Percentiles rank a stretch among this genome's conserved stretches.
Conservation (phyloP, 495 filamentous ascomycete genomes). For the Glutinoglossum americanum region DNA sequence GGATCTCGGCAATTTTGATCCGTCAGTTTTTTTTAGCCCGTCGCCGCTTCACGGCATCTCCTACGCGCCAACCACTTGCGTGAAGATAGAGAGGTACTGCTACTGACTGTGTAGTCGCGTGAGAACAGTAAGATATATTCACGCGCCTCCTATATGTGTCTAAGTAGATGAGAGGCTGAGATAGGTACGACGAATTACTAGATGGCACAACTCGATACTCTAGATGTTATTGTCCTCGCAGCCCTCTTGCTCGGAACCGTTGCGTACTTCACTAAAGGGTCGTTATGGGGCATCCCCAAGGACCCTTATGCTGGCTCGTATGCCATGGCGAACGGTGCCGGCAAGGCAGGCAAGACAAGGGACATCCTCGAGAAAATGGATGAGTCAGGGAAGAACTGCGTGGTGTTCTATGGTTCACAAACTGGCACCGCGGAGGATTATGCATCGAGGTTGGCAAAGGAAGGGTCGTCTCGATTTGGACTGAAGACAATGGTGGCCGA, state of each 20-base stretch:
- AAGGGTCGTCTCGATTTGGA: conserved; percentile 87
- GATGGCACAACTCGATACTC: conserved; percentile 91
- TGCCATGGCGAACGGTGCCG: conserved; percentile 39
- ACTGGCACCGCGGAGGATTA: conserved; percentile 98
- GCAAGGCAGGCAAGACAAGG: conserved; percentile 68
- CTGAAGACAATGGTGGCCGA: conserved; percentile 98
- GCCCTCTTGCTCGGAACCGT: conserved; percentile 66
- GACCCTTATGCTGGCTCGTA: conserved; percentile 67
- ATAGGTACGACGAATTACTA: conserved; percentile 5
- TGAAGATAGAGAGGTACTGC: background rate
- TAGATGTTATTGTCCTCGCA: conserved; percentile 80
- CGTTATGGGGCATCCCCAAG: conserved; percentile 68
- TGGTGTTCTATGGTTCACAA: conserved; percentile 96
- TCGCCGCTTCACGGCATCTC: background rate
- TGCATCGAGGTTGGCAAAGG: conserved; percentile 90
- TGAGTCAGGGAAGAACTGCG: conserved; percentile 84
- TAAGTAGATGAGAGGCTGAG: background rate
- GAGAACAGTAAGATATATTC: background rate
- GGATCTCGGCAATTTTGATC: background rate
- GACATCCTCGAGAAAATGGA: conserved; percentile 94
- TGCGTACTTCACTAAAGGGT: conserved; percentile 95
- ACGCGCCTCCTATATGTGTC: background rate
- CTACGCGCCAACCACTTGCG: background rate
- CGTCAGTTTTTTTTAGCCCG: background rate
- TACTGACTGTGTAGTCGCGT: background rate